Conservation (phyloP, 2,329 filamentous ascomycete genomes). For the Monascus ruber region DNA sequence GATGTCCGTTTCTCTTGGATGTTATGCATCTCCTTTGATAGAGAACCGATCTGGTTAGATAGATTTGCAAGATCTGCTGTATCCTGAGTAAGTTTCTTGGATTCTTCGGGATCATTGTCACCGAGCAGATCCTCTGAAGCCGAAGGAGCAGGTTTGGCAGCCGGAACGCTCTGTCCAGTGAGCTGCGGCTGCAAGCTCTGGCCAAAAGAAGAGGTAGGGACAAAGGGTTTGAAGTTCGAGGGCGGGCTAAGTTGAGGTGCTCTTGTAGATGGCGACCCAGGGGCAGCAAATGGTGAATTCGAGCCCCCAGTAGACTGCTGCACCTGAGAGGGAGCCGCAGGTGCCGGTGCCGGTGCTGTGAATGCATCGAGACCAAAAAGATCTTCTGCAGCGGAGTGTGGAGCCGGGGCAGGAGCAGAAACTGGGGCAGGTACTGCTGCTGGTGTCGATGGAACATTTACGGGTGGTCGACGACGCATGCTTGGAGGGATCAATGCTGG, state of each 20-base stretch:
- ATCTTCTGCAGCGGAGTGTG: conserved; percentile 82
- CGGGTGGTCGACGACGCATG: conserved; percentile 50
- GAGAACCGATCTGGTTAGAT: conserved; percentile 83
- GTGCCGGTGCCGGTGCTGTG: conserved; percentile 34
- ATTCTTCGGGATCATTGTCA: conserved; percentile 78
- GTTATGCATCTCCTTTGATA: conserved; percentile 90
- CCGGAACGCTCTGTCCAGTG: conserved; percentile 47
- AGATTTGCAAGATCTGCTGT: conserved; percentile 89
- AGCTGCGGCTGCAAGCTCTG: conserved; percentile 65
- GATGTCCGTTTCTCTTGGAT: conserved; percentile 70
- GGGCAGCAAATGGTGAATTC: conserved; percentile 43
- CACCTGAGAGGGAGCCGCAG: conserved; percentile 47
- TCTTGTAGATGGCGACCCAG: conserved; percentile 35
- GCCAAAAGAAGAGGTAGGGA: conserved; percentile 86
- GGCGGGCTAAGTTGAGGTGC: conserved; percentile 27
- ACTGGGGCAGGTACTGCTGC: conserved; percentile 28
- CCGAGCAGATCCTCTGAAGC: conserved; percentile 76
- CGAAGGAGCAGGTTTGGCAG: conserved; percentile 34
- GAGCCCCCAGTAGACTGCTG: conserved; percentile 66
- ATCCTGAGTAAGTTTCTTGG: conserved; percentile 77
- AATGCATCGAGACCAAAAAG: conserved; percentile 82
- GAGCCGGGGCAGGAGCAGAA: conserved; percentile 36
- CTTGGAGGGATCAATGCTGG: conserved; percentile 74
- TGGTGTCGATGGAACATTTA: conserved; percentile 28
- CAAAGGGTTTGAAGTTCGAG: conserved; percentile 72